Evolutionary conservation across 2,329 filamentous ascomycete genomes (phyloP).

Genomic region (Aspergillus luchuensis): DNA sequence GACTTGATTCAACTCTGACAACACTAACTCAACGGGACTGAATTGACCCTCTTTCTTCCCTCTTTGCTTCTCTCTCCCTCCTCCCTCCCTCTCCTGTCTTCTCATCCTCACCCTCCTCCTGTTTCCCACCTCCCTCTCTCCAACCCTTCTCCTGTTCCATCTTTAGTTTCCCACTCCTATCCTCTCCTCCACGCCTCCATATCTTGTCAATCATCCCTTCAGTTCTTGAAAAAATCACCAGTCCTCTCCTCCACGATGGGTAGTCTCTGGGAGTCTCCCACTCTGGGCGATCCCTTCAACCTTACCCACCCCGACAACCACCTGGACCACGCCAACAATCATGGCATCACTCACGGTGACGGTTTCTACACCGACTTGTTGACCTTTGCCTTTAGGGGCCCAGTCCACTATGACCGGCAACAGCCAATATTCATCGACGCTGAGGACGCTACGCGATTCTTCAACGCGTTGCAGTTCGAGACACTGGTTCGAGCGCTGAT

Average conservation of each 20-base stretch:
- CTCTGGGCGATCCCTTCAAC: slow-evolving; percentile 8
- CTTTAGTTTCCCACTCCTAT: neutral
- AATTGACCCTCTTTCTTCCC: neutral
- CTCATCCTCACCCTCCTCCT: neutral
- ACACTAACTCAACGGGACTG: no score
- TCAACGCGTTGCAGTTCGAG: slow-evolving; percentile 40
- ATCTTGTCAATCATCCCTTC: neutral
- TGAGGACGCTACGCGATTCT: slow-evolving; percentile 38
- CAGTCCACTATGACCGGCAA: slow-evolving; percentile 38
- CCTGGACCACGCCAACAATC: neutral
- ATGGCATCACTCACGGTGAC: neutral
- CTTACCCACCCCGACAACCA: neutral
- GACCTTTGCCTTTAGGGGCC: slow-evolving; percentile 44
- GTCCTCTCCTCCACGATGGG: slow-evolving; percentile 22
- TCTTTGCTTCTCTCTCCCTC: neutral
- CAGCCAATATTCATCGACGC: slow-evolving; percentile 48
- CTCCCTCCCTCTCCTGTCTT: neutral
- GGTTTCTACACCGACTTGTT: slow-evolving; percentile 42
- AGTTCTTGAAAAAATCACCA: neutral
- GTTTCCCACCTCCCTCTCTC: neutral
- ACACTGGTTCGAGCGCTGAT: slow-evolving; percentile 42
- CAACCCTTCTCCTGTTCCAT: neutral
- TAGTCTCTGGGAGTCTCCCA: slow-evolving; percentile 25
- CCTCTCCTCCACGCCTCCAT: neutral
- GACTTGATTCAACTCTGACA: no score